Evolutionary conservation across 176 grass and related monocot species (phyloP).

Genomic region (Poa annua): DNA sequence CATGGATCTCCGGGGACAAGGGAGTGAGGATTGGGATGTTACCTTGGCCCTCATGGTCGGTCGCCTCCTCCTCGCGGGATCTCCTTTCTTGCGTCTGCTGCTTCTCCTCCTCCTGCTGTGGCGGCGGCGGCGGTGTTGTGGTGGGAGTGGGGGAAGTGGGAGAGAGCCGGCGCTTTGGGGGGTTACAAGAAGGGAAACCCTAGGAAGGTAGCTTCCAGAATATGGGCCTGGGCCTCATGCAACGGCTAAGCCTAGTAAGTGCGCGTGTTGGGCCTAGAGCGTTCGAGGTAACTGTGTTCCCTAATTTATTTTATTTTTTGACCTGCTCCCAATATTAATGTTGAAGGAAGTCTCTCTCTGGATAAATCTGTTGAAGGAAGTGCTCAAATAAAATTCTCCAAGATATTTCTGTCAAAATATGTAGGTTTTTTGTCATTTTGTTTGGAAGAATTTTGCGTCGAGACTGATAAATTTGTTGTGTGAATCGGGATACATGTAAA

Average conservation of each 20-base stretch:
- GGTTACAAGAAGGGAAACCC: conserved; percentile 50
- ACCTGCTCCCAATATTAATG: too few relatives aligned
- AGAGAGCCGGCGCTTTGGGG: neutral
- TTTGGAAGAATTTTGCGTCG: too few relatives aligned
- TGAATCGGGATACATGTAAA: too few relatives aligned
- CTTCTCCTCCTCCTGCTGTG: conserved; percentile 14
- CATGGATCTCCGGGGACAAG: neutral
- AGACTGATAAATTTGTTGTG: too few relatives aligned
- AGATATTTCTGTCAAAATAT: too few relatives aligned
- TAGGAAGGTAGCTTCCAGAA: conserved; percentile 37
- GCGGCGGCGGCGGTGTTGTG: neutral
- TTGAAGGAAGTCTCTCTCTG: too few relatives aligned
- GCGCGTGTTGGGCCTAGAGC: neutral
- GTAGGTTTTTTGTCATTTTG: too few relatives aligned
- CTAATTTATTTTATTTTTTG: neutral
- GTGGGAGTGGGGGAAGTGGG: neutral
- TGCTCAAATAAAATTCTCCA: too few relatives aligned
- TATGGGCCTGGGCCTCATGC: neutral
- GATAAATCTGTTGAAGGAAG: too few relatives aligned
- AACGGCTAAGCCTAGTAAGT: neutral
- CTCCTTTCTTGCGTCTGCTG: conserved; percentile 33
- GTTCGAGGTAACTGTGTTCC: neutral
- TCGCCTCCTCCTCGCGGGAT: conserved; percentile 22
- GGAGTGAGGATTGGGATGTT: neutral
- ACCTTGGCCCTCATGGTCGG: conserved; percentile 83